Evolutionary conservation across 257 asterid genomes (phyloP).

Genomic region (Scutellaria galericulata): DNA sequence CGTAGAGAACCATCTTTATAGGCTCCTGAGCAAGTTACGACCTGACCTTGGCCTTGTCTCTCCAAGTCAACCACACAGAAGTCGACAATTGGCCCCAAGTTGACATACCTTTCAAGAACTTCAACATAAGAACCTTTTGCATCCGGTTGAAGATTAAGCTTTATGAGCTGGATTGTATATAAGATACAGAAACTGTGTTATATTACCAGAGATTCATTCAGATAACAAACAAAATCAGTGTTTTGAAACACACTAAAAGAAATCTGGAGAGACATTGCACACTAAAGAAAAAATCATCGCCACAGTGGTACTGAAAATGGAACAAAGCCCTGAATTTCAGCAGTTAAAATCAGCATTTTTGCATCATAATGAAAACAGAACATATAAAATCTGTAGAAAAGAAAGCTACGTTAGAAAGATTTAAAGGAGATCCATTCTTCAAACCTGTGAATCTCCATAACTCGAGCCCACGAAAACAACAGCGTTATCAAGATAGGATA

Average conservation of each 20-base stretch:
- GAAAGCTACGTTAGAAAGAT: neutral
- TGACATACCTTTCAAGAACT: slow-evolving; percentile 85
- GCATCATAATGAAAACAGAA: neutral
- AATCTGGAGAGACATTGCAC: neutral
- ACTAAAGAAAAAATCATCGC: neutral
- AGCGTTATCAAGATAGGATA: slow-evolving; percentile 89
- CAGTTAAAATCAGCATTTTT: neutral
- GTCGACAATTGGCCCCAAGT: slow-evolving; percentile 95
- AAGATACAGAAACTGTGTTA: slow-evolving; percentile 22
- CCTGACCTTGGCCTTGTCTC: slow-evolving; percentile 99
- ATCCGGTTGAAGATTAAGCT: slow-evolving; percentile 85
- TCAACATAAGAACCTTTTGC: slow-evolving; percentile 85
- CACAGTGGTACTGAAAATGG: neutral
- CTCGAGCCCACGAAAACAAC: slow-evolving; percentile 90
- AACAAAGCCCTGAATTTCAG: slow-evolving; percentile 2
- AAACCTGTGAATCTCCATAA: slow-evolving; percentile 93
- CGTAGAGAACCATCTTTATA: slow-evolving; percentile 94
- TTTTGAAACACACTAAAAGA: no score
- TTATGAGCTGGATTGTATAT: slow-evolving; percentile 66
- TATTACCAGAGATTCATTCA: slow-evolving; percentile 2
- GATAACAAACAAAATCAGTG: neutral
- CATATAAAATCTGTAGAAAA: neutral
- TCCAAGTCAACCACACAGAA: slow-evolving; percentile 93
- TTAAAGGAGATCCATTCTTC: slow-evolving; percentile 18
- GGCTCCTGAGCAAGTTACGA: slow-evolving; percentile 98